Evolutionary conservation across 2,329 filamentous ascomycete species (phyloP).

Genomic region (Trichoderma sp.): DNA sequence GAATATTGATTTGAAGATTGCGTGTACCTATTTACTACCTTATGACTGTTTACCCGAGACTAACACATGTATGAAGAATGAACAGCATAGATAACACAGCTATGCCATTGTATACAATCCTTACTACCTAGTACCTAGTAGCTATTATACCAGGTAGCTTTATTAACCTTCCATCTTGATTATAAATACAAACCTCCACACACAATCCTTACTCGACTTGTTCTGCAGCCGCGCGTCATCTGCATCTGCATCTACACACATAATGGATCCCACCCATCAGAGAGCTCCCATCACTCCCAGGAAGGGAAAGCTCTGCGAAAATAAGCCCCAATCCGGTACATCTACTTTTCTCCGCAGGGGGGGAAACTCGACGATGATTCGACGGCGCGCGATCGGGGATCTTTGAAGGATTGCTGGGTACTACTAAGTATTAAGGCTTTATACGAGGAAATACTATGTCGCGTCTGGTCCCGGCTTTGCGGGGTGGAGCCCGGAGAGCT

Average conservation of each 20-base stretch:
- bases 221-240: background rate
- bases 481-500: background rate
- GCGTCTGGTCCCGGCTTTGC: background rate
- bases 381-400: background rate
- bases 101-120: background rate
- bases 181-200: too few species aligned
- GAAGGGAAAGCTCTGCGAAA: slow-evolving; percentile 3
- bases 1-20: background rate
- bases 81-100: background rate
- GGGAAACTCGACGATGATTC: background rate
- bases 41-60: too few species aligned
- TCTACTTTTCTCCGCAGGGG: background rate
- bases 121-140: too few species aligned
- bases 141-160: too few species aligned
- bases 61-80: background rate
- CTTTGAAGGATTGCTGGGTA: background rate
- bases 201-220: background rate
- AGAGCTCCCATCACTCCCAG: background rate
- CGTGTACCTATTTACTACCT: background rate
- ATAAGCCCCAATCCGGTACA: background rate
- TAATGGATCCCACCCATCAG: background rate
- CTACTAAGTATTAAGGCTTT: background rate
- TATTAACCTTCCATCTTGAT: too few species aligned
- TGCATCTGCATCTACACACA: background rate
- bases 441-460: background rate